Evolutionary conservation across 164 flowering plant species (phyloP), one percentile per base, ranked within the genome.

Genomic region (Tetracentron sinense): DNA sequence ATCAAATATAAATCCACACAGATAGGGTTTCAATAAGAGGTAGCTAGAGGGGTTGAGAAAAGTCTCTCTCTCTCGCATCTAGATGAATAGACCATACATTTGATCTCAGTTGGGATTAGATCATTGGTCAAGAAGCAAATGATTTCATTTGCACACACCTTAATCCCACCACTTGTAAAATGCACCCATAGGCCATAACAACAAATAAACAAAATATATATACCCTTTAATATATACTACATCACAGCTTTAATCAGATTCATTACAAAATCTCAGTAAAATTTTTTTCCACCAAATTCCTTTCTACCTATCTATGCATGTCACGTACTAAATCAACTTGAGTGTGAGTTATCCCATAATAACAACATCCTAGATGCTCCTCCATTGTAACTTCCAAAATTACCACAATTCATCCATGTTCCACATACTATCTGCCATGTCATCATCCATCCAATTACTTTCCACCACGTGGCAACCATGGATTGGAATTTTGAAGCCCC

Each of bases 381-480:
- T 58, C n/a, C 53, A 52, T 20, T 61, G 64, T 29, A 61, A 55
- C 64, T 68, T 75, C 65, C 62, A 70, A 22, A 73, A 67, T 44
- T 78, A 73, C 86, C 81, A 81, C 4, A 82, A 68, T 50, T 79
- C 86, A 62, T 78, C 86, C 73, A 72, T 74, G 77, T 72, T 70
- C 88, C 85, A 82, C 49, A 81, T 47, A 31, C 55, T 28, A 54
- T 72, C 77, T n/a, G n/a, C n/a, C n/a, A n/a, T n/a, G n/a, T n/a
- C n/a, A n/a, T n/a, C n/a, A n/a, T n/a, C n/a, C n/a, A n/a, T n/a
- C n/a, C n/a, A n/a, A n/a, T n/a, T n/a, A n/a, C n/a, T n/a, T n/a
- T n/a, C n/a, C n/a, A n/a, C n/a, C n/a, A n/a, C n/a, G n/a, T n/a
- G n/a, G n/a, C n/a, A n/a, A n/a, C n/a, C n/a, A n/a, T n/a, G n/a